These are phyloP conservation scores for Penicillium steckii DNA, from an alignment of 495 filamentous ascomycete genomes.

Conservation along the genomic window DNA sequence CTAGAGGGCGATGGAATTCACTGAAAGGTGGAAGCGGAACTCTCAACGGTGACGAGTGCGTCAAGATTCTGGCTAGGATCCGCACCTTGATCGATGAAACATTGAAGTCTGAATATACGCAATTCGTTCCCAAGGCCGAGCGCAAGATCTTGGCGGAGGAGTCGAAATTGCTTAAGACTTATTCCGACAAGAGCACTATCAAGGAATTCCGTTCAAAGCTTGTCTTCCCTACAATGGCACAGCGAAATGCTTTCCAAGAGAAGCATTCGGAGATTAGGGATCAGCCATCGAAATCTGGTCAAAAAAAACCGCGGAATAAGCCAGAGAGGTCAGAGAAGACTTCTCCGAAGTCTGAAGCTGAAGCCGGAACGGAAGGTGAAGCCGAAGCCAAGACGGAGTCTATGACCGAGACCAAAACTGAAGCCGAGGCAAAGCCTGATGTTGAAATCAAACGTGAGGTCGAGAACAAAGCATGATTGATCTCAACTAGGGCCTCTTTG, in stretches of 20 bases:
- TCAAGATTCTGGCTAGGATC: slow-evolving; percentile 26
- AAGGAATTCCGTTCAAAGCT: slow-evolving; percentile 7
- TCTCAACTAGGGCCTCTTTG: not conserved
- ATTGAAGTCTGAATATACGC: slow-evolving; percentile 24
- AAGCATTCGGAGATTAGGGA: slow-evolving; percentile 3
- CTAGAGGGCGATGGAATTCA: slow-evolving; percentile 6
- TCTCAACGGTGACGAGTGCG: slow-evolving; percentile 1
- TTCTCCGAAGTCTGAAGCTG: not conserved
- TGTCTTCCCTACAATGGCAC: slow-evolving; percentile 25
- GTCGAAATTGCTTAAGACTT: slow-evolving; percentile 29
- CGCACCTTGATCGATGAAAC: slow-evolving; percentile 31
- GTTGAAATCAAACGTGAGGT: not conserved
- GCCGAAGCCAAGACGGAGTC: not conserved
- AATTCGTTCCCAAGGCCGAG: slow-evolving; percentile 25
- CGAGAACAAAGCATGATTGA: not conserved
- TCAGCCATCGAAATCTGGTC: not conserved
- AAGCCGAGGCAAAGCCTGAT: not conserved
- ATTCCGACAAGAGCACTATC: slow-evolving; percentile 25
- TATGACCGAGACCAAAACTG: not conserved
- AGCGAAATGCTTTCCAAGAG: slow-evolving; percentile 17
- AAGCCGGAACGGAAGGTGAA: not conserved
- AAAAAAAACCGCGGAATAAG: not conserved
- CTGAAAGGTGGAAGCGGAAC: slow-evolving; percentile 9
- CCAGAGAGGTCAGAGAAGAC: not conserved
- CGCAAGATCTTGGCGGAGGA: slow-evolving; percentile 22